Base-by-base conservation (phyloP, 495 filamentous ascomycete genomes). In the Penicillium simplicissimum region DNA sequence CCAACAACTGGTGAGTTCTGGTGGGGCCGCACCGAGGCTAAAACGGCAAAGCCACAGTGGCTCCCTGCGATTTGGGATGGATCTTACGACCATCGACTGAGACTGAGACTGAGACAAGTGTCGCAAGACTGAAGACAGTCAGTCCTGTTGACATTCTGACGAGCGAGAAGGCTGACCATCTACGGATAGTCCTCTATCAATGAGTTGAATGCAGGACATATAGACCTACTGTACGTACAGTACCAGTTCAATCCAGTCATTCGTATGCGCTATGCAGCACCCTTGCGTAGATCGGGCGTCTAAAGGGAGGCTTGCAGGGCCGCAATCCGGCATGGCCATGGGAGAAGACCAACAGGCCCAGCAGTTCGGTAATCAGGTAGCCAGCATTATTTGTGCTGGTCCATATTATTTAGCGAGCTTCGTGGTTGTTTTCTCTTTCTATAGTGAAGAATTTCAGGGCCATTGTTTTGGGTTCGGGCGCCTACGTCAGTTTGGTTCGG, bases 401-500 rank as follows among this genome's bases (percentile, higher is more conserved):
- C 8, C 17, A 45, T 45, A 45, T 45, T 23, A 43, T 43, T 43
- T 11, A 45, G 17, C 42, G 9, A 28, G 3, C 21, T 28, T 48
- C 21, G 21, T 49, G 13, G 45, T n/a, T 14, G 45, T 11, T 31
- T 25, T 14, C 13, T 31, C 13, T 7, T 31, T 28, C 14, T 13
- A 23, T 49, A 28, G 23, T 33, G 33, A 11, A 19, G 31, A 13
- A 19, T 25, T 21, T 25, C 19, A 38, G 34, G 21, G n/a, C 15
- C 35, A 58, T 65, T 68, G 55, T 66, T 68, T 58, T 58, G 47
- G 57, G 58, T 53, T 36, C 52, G 63, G 62, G 64, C 67, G 67
- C 58, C 64, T 66, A 72, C 62, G 61, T 67, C 64, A 71, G 64
- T 64, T 58, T 54, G 57, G 55, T 58, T 58, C 58, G 60, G 62